Percentiles rank a stretch among this genome's conserved stretches.
phyloP scores from a whole-genome alignment of 352 stramenopile genomes.

The Globisporangium yorkense region DNA sequence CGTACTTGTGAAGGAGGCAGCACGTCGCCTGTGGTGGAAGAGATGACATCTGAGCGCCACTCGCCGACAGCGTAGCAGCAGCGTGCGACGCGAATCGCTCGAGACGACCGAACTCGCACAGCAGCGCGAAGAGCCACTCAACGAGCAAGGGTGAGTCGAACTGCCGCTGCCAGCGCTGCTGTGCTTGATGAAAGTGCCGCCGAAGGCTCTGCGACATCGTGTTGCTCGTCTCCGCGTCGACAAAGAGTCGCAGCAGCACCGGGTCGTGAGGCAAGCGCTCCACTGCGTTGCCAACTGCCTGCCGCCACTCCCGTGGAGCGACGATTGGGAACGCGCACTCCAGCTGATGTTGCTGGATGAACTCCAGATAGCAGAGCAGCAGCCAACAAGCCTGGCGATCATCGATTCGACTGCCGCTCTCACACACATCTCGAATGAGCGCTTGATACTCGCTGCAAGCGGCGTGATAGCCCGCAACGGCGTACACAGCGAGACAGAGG shows the following conservation, averaged over 20 bases:
- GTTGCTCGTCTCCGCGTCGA: constrained; percentile 63
- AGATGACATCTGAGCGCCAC: neutral
- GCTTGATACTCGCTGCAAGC: constrained; percentile 38
- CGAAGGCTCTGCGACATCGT: constrained; percentile 70
- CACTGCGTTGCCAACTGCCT: constrained; percentile 29
- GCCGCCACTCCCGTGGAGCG: constrained; percentile 50
- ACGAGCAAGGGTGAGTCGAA: constrained; percentile 55
- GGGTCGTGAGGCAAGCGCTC: constrained; percentile 32
- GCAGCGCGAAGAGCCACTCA: constrained; percentile 73
- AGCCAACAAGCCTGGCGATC: constrained; percentile 24
- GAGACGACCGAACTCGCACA: constrained; percentile 55
- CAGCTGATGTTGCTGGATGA: constrained; percentile 52
- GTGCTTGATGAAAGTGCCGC: constrained; percentile 42
- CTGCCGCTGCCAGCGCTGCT: constrained; percentile 39
- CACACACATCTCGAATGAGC: constrained; percentile 8
- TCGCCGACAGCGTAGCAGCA: neutral
- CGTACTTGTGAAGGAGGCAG: constrained; percentile 68
- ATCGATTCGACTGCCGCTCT: neutral
- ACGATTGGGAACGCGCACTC: constrained; percentile 24
- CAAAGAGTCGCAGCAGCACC: constrained; percentile 62
- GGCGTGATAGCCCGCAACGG: constrained; percentile 38
- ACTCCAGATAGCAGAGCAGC: constrained; percentile 41
- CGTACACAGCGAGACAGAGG: constrained; percentile 51
- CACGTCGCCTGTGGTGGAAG: constrained; percentile 16
- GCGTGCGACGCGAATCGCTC: constrained; percentile 21